Percentiles rank a stretch among this genome's conserved stretches.
These are phyloP conservation scores for Naganishia albida DNA, from an alignment of 1,284 basidiomycete genomes.

Conservation along the genomic window DNA sequence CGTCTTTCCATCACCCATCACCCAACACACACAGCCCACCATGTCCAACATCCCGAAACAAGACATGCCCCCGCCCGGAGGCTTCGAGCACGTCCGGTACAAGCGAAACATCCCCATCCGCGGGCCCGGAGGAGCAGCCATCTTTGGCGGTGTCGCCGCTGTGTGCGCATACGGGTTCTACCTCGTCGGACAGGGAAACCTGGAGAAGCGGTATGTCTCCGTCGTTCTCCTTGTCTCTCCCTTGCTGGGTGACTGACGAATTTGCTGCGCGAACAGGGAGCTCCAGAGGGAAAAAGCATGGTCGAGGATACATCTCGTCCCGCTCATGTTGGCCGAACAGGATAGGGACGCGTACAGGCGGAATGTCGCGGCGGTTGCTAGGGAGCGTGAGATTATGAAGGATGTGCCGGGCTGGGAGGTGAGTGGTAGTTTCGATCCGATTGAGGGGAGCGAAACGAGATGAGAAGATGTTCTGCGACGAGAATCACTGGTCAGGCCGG, in stretches of 20 bases:
- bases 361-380: constrained; percentile 70
- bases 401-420: constrained; percentile 94
- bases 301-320: constrained; percentile 94
- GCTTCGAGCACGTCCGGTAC: constrained; percentile 91
- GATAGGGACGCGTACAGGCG: constrained; percentile 88
- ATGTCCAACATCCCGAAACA: not conserved
- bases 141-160: constrained; percentile 80
- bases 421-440: constrained; percentile 53
- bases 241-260: not conserved
- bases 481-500: constrained; percentile 10
- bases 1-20: not conserved
- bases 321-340: constrained; percentile 85
- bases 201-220: constrained; percentile 80
- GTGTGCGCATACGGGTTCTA: constrained; percentile 93
- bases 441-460: not conserved
- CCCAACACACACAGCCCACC: not conserved
- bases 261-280: constrained; percentile 65
- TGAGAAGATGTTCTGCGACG: not conserved
- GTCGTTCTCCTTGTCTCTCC: constrained; percentile 2
- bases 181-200: constrained; percentile 81
- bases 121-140: constrained; percentile 82
- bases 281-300: constrained; percentile 89
- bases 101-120: constrained; percentile 92
- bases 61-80: constrained; percentile 92
- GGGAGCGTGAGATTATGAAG: constrained; percentile 94